Percentiles rank a stretch among this genome's conserved stretches.
Evolutionary conservation across 1,139 yeast genomes (phyloP).

Genomic region (Debaryomyces coudertii): DNA sequence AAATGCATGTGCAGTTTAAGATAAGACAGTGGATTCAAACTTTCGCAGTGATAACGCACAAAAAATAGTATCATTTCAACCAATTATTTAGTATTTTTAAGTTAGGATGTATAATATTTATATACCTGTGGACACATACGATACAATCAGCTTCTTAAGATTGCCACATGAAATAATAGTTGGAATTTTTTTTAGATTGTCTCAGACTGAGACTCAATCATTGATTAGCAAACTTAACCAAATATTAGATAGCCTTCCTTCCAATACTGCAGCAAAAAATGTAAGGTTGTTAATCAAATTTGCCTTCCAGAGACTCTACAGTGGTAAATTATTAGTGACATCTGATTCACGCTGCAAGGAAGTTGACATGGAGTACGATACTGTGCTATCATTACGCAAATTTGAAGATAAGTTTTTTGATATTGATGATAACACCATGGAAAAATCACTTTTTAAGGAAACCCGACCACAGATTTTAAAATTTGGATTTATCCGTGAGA

Average conservation of each 20-base stretch:
- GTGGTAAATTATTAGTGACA: constrained; percentile 24
- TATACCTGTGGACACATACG: not conserved
- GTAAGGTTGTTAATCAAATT: constrained; percentile 12
- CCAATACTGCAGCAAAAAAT: not conserved
- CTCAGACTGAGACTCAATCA: constrained; percentile 25
- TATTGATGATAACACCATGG: constrained; percentile 14
- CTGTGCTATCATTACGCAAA: constrained; percentile 19
- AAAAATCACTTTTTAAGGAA: constrained; percentile 20
- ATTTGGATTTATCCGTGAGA: constrained; percentile 31
- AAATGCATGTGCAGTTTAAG: no score
- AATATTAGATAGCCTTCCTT: not conserved
- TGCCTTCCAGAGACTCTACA: constrained; percentile 26
- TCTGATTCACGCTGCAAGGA: constrained; percentile 11
- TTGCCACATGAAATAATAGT: constrained; percentile 34
- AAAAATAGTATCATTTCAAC: constrained; percentile 10
- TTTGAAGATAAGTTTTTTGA: constrained; percentile 21
- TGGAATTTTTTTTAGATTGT: constrained; percentile 24
- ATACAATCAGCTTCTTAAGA: constrained; percentile 3
- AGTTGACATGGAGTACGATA: constrained; percentile 15
- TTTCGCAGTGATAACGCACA: not conserved
- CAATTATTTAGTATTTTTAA: not conserved
- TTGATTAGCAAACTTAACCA: constrained; percentile 4
- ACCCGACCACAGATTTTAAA: constrained; percentile 31
- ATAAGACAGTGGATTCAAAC: no score
- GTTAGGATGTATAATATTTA: not conserved